These are phyloP conservation scores for Ascochyta pisi DNA, from an alignment of 2,329 filamentous ascomycete species.

Conservation along the genomic window DNA sequence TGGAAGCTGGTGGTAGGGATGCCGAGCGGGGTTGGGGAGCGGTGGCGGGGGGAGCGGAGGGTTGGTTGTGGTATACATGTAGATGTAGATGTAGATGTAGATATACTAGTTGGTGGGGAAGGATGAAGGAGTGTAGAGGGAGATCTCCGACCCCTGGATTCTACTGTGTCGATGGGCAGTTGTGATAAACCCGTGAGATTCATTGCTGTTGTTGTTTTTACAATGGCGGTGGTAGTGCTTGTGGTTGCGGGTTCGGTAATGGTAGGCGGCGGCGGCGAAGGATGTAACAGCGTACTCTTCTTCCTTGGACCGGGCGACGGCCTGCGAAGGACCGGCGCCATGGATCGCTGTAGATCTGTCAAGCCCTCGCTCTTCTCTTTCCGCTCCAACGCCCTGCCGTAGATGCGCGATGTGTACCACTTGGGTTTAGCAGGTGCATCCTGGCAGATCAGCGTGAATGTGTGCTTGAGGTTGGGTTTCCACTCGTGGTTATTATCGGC, in stretches of 20 bases:
- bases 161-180: no score
- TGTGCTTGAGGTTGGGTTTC: conserved; percentile 29
- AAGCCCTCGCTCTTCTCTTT: conserved; percentile 1
- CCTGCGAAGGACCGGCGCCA: conserved; percentile 18
- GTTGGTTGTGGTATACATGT: no score
- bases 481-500: conserved; percentile 17
- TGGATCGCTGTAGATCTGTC: conserved; percentile 4
- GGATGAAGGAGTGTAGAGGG: background rate
- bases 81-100: no score
- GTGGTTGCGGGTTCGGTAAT: no score
- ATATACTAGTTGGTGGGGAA: background rate
- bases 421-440: background rate
- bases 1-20: conserved; percentile 7
- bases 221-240: no score
- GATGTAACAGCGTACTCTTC: conserved; percentile 6
- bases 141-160: background rate
- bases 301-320: background rate
- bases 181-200: no score
- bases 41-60: conserved; percentile 19
- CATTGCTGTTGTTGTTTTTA: no score
- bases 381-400: background rate
- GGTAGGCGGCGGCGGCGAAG: background rate
- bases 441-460: conserved; percentile 18
- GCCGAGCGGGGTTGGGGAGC: conserved; percentile 19
- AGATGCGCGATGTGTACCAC: conserved; percentile 10